Conservation (phyloP, 2,329 filamentous ascomycete genomes). For the Calonectria pteridis region DNA sequence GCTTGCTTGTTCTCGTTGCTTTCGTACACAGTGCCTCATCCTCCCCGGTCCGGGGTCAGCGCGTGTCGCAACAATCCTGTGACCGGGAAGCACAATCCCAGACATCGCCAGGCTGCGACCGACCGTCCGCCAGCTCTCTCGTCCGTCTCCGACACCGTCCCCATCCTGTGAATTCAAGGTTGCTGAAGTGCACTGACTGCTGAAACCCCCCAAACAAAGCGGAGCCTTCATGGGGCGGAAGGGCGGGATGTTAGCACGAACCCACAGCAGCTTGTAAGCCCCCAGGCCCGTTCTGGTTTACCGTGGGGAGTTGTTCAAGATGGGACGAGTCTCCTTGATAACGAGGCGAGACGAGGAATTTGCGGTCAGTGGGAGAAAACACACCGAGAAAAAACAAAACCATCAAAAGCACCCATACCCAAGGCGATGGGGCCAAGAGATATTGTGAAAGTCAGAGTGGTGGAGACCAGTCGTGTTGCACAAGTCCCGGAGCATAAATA, state of each 20-base stretch:
- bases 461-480: neutral
- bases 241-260: constrained; percentile 10
- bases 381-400: neutral
- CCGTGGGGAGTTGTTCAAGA: constrained; percentile 9
- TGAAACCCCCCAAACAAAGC: constrained; percentile 8
- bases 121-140: constrained; percentile 3
- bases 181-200: constrained; percentile 15
- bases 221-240: constrained; percentile 7
- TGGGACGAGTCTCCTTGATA: constrained; percentile 2
- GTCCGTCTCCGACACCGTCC: constrained; percentile 6
- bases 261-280: constrained; percentile 2
- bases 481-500: constrained; percentile 8
- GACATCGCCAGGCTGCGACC: constrained; percentile 10
- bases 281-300: constrained; percentile 5
- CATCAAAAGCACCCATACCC: constrained; percentile 1
- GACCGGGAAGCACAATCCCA: constrained; percentile 32
- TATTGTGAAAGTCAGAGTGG: constrained; percentile 6
- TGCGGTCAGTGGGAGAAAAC: constrained; percentile 2
- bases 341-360: constrained; percentile 4
- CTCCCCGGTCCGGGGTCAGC: constrained; percentile 11
- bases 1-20: constrained; percentile 32
- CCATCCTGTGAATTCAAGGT: constrained; percentile 7
- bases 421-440: neutral
- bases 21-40: constrained; percentile 27
- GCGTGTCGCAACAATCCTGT: constrained; percentile 31